These are phyloP conservation scores for Astrocystis sublimbata DNA, from an alignment of 495 filamentous ascomycete genomes.

Conservation along the genomic window DNA sequence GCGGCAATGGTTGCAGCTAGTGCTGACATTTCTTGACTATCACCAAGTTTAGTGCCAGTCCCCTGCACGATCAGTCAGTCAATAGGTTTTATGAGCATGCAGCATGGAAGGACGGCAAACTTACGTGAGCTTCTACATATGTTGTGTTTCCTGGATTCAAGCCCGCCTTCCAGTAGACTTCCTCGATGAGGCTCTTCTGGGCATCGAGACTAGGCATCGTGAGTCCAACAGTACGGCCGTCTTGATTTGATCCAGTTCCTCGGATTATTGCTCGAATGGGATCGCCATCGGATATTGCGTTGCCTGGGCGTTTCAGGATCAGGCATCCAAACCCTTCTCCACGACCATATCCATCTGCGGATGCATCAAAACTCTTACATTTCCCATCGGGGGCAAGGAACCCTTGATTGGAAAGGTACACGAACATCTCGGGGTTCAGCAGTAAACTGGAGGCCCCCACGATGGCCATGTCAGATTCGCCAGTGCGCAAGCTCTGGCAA, in stretches of 20 bases:
- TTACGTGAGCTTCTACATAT: conserved; percentile 51
- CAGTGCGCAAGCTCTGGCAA: conserved; percentile 71
- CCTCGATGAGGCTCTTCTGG: conserved; percentile 56
- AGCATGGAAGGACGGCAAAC: not conserved
- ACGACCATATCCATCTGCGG: conserved; percentile 65
- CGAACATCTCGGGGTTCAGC: conserved; percentile 36
- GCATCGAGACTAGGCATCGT: conserved; percentile 34
- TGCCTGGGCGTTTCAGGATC: conserved; percentile 54
- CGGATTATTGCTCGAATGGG: conserved; percentile 63
- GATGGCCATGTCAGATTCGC: conserved; percentile 46
- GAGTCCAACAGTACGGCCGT: conserved; percentile 51
- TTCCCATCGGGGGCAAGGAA: conserved; percentile 42
- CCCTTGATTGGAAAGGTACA: not conserved
- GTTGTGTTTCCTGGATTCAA: conserved; percentile 47
- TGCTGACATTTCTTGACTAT: conserved; percentile 55
- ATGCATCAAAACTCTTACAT: conserved; percentile 47
- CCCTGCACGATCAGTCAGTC: conserved; percentile 46
- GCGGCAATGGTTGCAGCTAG: conserved; percentile 38
- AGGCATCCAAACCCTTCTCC: conserved; percentile 58
- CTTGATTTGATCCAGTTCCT: conserved; percentile 58
- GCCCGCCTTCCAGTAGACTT: conserved; percentile 36
- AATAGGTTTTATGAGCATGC: conserved; percentile 35
- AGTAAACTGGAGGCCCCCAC: conserved; percentile 44
- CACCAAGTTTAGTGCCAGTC: conserved; percentile 52
- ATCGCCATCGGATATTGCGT: conserved; percentile 53